phyloP scores from a whole-genome alignment of 108 stramenopile species.

The Aureococcus anophagefferens region DNA sequence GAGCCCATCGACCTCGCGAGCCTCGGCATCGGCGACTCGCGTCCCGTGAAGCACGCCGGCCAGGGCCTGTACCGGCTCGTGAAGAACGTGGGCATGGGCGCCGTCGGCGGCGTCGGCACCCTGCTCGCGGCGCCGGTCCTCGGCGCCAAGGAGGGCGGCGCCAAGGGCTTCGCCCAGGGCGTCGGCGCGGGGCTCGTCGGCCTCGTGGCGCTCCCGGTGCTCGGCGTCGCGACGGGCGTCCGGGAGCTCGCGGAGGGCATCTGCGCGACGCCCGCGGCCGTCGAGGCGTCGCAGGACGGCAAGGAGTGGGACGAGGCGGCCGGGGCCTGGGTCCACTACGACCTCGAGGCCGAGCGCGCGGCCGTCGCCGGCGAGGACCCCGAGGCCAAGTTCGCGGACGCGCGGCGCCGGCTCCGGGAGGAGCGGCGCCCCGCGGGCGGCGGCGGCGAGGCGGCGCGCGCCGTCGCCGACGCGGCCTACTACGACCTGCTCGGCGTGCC shows the following conservation, averaged over 20 bases:
- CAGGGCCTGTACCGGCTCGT: not conserved
- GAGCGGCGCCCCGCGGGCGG: not conserved
- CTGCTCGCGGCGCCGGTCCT: constrained; percentile 69
- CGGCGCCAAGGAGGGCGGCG: constrained; percentile 66
- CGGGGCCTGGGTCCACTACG: constrained; percentile 64
- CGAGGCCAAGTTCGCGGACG: constrained; percentile 22
- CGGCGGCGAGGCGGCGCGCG: too few species aligned
- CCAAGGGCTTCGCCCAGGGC: constrained; percentile 44
- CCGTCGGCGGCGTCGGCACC: constrained; percentile 60
- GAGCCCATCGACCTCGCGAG: too few species aligned
- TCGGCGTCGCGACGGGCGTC: constrained; percentile 71
- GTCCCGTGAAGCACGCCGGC: not conserved
- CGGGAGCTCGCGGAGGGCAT: constrained; percentile 65
- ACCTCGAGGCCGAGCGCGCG: constrained; percentile 53
- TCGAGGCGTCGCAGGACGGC: constrained; percentile 48
- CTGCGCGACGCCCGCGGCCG: constrained; percentile 61
- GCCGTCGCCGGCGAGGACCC: constrained; percentile 45
- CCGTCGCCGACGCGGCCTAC: constrained; percentile 50
- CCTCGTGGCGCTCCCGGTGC: constrained; percentile 66
- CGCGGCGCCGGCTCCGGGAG: constrained; percentile 22
- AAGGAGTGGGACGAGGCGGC: constrained; percentile 72
- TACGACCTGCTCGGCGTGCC: constrained; percentile 64
- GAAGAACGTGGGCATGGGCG: not conserved
- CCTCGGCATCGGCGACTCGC: not conserved
- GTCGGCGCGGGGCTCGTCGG: constrained; percentile 11